Evolutionary conservation across 1,139 yeast genomes (phyloP).

Genomic region (Geotrichum europaeum): DNA sequence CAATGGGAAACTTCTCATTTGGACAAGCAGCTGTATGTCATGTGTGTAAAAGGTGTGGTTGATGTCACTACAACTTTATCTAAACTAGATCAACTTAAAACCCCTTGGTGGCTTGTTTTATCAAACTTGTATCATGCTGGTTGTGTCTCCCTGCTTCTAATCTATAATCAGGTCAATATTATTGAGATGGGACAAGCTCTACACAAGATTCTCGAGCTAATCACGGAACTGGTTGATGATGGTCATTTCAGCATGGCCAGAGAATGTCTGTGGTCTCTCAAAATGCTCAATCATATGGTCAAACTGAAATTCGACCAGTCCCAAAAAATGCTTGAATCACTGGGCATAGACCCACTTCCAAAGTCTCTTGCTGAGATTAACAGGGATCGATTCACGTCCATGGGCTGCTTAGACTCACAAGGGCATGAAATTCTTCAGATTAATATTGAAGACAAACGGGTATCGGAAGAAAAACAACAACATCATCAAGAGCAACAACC

Average conservation of each 20-base stretch:
- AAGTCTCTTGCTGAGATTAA: conserved; percentile 56
- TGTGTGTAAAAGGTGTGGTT: conserved; percentile 24
- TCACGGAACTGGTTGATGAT: conserved; percentile 38
- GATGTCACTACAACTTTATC: conserved; percentile 36
- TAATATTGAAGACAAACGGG: neutral
- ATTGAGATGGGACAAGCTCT: conserved; percentile 25
- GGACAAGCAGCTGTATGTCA: conserved; percentile 15
- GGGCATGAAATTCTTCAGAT: conserved; percentile 17
- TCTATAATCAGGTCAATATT: conserved; percentile 38
- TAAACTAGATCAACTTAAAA: conserved; percentile 22
- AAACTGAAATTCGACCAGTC: conserved; percentile 44
- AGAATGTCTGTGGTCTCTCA: conserved; percentile 61
- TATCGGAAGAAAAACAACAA: neutral
- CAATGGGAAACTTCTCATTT: conserved; percentile 11
- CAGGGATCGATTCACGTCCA: conserved; percentile 39
- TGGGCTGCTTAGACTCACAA: conserved; percentile 24
- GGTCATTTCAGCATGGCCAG: conserved; percentile 53
- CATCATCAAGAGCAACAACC: neutral
- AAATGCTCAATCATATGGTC: conserved; percentile 50
- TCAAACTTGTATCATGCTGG: conserved; percentile 46
- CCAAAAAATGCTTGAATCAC: conserved; percentile 24
- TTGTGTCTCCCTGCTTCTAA: conserved; percentile 41
- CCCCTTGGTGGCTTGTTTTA: conserved; percentile 54
- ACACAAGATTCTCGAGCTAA: conserved; percentile 26
- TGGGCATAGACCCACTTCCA: conserved; percentile 46